phyloP scores from a whole-genome alignment of 2,329 filamentous ascomycete genomes.

The Arthrobotrys megalospora region DNA sequence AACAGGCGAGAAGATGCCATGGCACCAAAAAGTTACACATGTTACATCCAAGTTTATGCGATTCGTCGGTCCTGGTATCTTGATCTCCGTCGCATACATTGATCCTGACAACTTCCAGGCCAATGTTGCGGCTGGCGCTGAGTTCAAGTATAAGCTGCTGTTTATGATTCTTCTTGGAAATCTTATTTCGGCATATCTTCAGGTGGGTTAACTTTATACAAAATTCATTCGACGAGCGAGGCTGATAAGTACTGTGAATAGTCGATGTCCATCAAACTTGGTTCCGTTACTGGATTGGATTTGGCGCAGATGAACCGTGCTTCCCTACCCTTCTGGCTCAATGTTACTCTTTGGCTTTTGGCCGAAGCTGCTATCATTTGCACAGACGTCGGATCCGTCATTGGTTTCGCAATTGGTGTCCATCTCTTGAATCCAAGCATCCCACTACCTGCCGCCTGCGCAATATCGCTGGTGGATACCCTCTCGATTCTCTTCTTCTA shows the following conservation, averaged over 20 bases:
- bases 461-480: slow-evolving; percentile 73
- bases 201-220: slow-evolving; percentile 17
- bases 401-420: slow-evolving; percentile 73
- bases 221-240: neutral
- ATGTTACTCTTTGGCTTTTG: slow-evolving; percentile 75
- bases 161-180: slow-evolving; percentile 62
- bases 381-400: slow-evolving; percentile 77
- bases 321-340: slow-evolving; percentile 78
- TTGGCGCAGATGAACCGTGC: slow-evolving; percentile 77
- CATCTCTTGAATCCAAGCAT: slow-evolving; percentile 71
- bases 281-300: slow-evolving; percentile 78
- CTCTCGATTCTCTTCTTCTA: slow-evolving; percentile 74
- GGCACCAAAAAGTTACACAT: slow-evolving; percentile 47
- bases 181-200: slow-evolving; percentile 57
- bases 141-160: slow-evolving; percentile 58
- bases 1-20: slow-evolving; percentile 58
- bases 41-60: slow-evolving; percentile 62
- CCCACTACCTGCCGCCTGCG: slow-evolving; percentile 73
- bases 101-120: slow-evolving; percentile 65
- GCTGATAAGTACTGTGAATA: slow-evolving; percentile 63
- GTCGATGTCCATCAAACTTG: slow-evolving; percentile 74
- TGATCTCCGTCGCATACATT: slow-evolving; percentile 65
- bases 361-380: slow-evolving; percentile 79
- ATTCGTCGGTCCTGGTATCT: slow-evolving; percentile 65
- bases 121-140: slow-evolving; percentile 57